Base-by-base conservation (phyloP, 2,329 filamentous ascomycete species). In the Alternaria angustiovoidea region DNA sequence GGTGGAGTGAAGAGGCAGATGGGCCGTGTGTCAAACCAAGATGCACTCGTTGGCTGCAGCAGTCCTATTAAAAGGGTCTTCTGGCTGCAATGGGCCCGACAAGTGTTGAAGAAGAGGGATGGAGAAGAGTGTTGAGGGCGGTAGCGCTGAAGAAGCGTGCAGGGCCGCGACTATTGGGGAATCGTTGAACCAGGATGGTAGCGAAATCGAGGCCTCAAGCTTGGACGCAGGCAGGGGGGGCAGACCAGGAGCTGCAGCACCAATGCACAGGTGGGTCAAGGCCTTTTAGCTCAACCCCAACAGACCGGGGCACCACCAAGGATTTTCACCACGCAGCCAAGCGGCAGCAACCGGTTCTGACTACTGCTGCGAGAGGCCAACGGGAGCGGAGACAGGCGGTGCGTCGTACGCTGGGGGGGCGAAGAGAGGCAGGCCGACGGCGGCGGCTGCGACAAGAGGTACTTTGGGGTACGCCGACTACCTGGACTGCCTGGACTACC, bases 21-120 rank as follows among this genome's bases (percentile, higher is more conserved):
- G 51, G 58, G 64, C 57, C 47, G 54, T 36, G 54, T 54, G 63
- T 67, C 61, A 59, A 62, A 65, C 55, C 62, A 59, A 54, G 51
- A 43, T 18, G 51, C 32, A 61, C 18, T 52, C 52, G 60, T 62
- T 54, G 62, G 62, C 59, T 58, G 67, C 58, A 54, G 69, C 63
- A 59, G 59, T 66, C 65, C 62, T 64, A 62, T 70, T 73, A 72
- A 71, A 72, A 73, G 72, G 68, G 64, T 58, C 61, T 68, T 59
- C 38, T 72, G 72, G 74, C 75, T 72, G 69, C 72, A 71, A 70
- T 69, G 67, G 75, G 73, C 73, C 73, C 67, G 65, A 69, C 61
- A 68, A 68, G 60, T 67, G 67, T 62, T 68, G 68, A 69, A 64
- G 68, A 66, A 62, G 57, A 67, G 64, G 62, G 61, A 65, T 53